Percentiles rank a stretch among this genome's conserved stretches.
phyloP scores from a whole-genome alignment of 768 basidiomycete genomes.

The Lactarius indigo region DNA sequence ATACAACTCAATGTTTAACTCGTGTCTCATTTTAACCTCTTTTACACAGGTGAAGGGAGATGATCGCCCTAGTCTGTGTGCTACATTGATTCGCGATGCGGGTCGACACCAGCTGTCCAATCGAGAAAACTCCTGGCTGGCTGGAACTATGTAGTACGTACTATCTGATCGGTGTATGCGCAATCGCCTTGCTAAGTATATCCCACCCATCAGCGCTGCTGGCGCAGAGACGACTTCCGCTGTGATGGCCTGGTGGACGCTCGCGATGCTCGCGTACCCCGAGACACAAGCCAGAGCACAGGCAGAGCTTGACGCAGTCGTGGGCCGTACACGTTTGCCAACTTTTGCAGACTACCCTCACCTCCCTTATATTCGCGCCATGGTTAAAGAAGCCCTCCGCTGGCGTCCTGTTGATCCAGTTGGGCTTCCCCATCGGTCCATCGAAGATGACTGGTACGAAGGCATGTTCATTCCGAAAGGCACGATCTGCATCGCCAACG shows the following conservation, averaged over 20 bases:
- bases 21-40: neutral
- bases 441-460: slow-evolving; percentile 26
- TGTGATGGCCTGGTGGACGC: slow-evolving; percentile 25
- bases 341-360: slow-evolving; percentile 22
- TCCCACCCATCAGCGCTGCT: slow-evolving; percentile 14
- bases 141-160: slow-evolving; percentile 27
- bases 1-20: neutral
- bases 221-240: slow-evolving; percentile 23
- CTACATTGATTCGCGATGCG: slow-evolving; percentile 16
- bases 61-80: slow-evolving; percentile 18
- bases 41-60: slow-evolving; percentile 14
- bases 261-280: slow-evolving; percentile 24
- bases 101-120: slow-evolving; percentile 15
- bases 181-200: neutral
- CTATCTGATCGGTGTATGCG: neutral
- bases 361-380: slow-evolving; percentile 24
- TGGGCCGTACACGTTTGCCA: slow-evolving; percentile 22
- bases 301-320: slow-evolving; percentile 24
- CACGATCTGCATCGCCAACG: slow-evolving; percentile 23
- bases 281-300: slow-evolving; percentile 21
- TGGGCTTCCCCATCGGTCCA: slow-evolving; percentile 24
- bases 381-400: slow-evolving; percentile 24
- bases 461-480: slow-evolving; percentile 26
- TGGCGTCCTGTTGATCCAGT: slow-evolving; percentile 25
- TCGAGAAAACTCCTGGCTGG: slow-evolving; percentile 25